Conservation (phyloP, 164 flowering plant species). For the Aristolochia californica region DNA sequence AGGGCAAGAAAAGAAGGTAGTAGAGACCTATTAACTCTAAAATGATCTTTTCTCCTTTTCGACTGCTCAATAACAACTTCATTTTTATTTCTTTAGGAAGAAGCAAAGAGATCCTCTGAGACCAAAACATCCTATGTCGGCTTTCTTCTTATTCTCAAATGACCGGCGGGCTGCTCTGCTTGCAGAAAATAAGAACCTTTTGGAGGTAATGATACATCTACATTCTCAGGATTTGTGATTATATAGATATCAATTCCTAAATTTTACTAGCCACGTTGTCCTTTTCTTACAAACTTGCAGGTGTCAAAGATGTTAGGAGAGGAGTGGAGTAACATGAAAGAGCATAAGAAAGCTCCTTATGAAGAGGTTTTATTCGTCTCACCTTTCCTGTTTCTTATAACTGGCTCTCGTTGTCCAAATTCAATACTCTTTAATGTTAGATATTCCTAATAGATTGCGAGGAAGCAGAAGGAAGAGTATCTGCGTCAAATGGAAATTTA, state of each 20-base stretch:
- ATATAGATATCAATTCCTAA: not conserved
- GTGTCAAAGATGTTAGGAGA: constrained; percentile 65
- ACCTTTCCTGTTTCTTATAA: not conserved
- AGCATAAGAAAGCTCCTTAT: constrained; percentile 46
- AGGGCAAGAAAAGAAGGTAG: constrained; percentile 26
- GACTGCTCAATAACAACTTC: no score
- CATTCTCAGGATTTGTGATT: not conserved
- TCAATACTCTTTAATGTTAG: not conserved
- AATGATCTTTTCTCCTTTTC: not conserved
- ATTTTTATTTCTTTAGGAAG: constrained; percentile 41
- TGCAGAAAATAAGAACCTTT: constrained; percentile 44
- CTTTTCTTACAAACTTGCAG: constrained; percentile 17
- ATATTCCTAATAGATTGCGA: constrained; percentile 45
- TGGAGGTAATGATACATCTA: constrained; percentile 38
- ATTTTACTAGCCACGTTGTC: not conserved
- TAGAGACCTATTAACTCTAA: constrained; percentile 12
- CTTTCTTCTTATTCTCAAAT: constrained; percentile 60
- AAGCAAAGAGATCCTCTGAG: constrained; percentile 73
- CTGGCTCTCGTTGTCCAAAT: not conserved
- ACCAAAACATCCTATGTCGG: constrained; percentile 74
- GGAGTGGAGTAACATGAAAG: constrained; percentile 85
- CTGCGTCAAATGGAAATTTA: constrained; percentile 64
- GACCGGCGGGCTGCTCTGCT: constrained; percentile 51
- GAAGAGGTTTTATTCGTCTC: constrained; percentile 43
- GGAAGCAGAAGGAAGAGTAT: constrained; percentile 67